Base-by-base conservation (phyloP, 371 early-diverging fungal species). In the Mortierella sp. region DNA sequence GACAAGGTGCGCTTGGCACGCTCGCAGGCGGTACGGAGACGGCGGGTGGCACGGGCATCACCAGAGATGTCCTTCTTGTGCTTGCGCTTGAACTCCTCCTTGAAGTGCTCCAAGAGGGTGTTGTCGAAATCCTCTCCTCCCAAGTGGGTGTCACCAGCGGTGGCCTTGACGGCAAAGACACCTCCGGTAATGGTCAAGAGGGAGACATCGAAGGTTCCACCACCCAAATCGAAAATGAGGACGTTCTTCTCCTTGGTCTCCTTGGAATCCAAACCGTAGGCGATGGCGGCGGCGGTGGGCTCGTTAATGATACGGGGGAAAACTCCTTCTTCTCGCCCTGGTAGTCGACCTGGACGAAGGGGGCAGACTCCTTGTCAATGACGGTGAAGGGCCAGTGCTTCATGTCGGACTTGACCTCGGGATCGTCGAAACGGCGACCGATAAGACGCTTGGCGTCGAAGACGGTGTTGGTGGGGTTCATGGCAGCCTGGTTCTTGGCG, bases 81-180 rank as follows among this genome's bases (percentile, higher is more conserved):
- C 90, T 94, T 93, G 87, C 93, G 92, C 90, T 95, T 93, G 90
- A 96, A 95, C 88, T 93, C 93, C 77, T 90, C 89, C 72, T 87
- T 80, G 88, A 96, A 96, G 88, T 93, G 89, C 83, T 90, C 90
- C 79, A 94, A 92, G 74, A 97, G 90, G 70, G 91, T 88, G 93
- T 97, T 96, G 92, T 98, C 99, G 88, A 99, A 97, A 91, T 99
- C 98, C 90, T 98, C 98, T 88, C 99, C 99, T 88, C 99, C 99
- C 90, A 98, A 93, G 92, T 98, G 99, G 78, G 98, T 99, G 91
- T 98, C 97, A 92, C 99, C 99, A 85, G 96, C 96, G 76, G 97
- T 97, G 83, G 98, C 97, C 93, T 96, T 95, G 88, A 97, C 97
- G 90, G 94, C 93, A 84, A 95, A 96, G 85, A 96, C 94, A 88